A percentile compares a stretch with the other conserved stretches of the same genome.
phyloP scores from a whole-genome alignment of 129 eudicot species.

The Centrapalus pauciflorus region DNA sequence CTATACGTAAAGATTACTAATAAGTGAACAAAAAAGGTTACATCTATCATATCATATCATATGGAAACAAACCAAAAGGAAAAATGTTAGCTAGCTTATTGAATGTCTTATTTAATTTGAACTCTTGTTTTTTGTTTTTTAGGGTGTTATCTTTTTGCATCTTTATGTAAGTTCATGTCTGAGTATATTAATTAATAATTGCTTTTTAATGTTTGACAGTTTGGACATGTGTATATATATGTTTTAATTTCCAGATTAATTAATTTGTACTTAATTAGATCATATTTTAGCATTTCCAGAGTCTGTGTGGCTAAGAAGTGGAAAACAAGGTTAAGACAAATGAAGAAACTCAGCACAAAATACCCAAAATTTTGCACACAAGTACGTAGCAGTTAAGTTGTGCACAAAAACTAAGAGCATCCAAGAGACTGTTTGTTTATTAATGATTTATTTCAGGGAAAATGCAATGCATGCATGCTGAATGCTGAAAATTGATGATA shows the following conservation, averaged over 20 bases:
- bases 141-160: constrained; percentile 22
- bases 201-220: constrained; percentile 14
- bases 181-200: constrained; percentile 11
- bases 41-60: neutral
- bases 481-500: no score
- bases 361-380: constrained; percentile 13
- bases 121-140: constrained; percentile 18
- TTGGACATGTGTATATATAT: neutral
- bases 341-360: constrained; percentile 15
- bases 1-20: neutral
- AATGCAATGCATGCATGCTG: constrained; percentile 26
- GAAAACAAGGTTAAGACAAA: neutral
- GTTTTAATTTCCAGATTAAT: neutral
- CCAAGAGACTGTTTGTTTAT: constrained; percentile 9
- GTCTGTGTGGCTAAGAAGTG: no score
- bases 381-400: constrained; percentile 5
- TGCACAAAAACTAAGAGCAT: constrained; percentile 32
- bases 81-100: constrained; percentile 3
- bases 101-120: constrained; percentile 1
- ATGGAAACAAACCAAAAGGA: constrained; percentile 14
- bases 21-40: neutral
- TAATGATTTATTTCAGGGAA: constrained; percentile 13
- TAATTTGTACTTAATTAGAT: no score
- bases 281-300: no score
- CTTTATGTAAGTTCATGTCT: constrained; percentile 29